phyloP scores from a whole-genome alignment of 2,329 filamentous ascomycete genomes.

The Cryphonectria parasitica region DNA sequence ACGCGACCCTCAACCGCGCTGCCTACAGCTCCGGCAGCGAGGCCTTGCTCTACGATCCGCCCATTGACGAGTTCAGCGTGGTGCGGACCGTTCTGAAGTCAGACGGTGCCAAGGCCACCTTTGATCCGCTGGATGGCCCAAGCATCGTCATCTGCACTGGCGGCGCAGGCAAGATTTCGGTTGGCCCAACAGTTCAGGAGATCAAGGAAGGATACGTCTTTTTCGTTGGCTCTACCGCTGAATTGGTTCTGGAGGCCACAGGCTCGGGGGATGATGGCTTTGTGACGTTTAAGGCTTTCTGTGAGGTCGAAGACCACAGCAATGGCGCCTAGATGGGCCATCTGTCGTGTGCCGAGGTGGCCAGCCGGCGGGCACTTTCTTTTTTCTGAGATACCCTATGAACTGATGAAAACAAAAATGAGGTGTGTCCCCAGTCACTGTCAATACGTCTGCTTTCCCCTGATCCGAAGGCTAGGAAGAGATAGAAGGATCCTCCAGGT shows the following conservation, averaged over 20 bases:
- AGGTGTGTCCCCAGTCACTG: neutral
- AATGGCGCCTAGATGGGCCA: conserved; percentile 42
- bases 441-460: neutral
- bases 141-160: conserved; percentile 91
- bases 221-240: conserved; percentile 87
- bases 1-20: conserved; percentile 77
- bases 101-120: conserved; percentile 78
- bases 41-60: conserved; percentile 83
- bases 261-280: conserved; percentile 65
- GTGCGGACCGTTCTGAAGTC: conserved; percentile 76
- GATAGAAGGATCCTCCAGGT: neutral
- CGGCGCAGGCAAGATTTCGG: conserved; percentile 80
- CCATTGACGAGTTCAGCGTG: conserved; percentile 95
- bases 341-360: neutral
- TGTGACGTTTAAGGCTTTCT: conserved; percentile 91
- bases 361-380: neutral
- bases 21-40: conserved; percentile 80
- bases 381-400: conserved; percentile 17
- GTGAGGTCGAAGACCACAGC: conserved; percentile 68
- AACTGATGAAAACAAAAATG: neutral
- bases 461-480: neutral
- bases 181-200: conserved; percentile 79
- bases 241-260: conserved; percentile 73
- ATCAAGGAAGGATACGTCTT: conserved; percentile 75
- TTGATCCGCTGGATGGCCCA: conserved; percentile 84